Evolutionary conservation across 345 rosid species (phyloP), one percentile per base, ranked within the genome.

Genomic region (Moricandia moricandioides): DNA sequence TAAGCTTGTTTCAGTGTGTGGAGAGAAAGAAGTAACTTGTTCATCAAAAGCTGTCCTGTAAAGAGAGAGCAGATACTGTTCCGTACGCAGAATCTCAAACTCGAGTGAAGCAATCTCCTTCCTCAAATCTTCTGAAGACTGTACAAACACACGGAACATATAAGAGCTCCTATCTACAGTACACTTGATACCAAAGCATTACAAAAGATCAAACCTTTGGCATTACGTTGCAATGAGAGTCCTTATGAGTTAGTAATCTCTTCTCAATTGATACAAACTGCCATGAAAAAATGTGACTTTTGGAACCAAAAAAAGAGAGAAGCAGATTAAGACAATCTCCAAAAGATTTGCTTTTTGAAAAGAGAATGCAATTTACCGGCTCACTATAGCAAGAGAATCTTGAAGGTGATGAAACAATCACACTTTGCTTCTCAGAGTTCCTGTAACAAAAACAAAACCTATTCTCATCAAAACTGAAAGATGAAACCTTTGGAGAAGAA

Each of bases 91-190:
- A 73, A 90, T 92, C 66, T 92, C 88, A 67, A 80, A 72, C 86
- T 92, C 96, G 16, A 90, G 88, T 14, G 75, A 61, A n/a, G 86
- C 90, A 61, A 92, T 88, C 78, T 92, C 96, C 60, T 82, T 83
- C 82, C 77, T 89, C 78, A 92, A 81, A 70, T 84, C 91, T 58
- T 72, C 81, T 65, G 86, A 77, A 67, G 96, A 85, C 96, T 90
- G 73, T 81, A 84, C 83, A 83, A 35, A n/a, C 27, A 21, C 26
- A 43, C 51, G 62, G 0, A 63, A 65, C 62, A 70, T 55, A 62
- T 54, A 62, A 12, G 16, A 69, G 11, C 27, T 21, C 4, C 1
- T 9, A 33, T 39, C 43, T 39, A 61, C 1, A 33, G 4, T 16
- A 31, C 29, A 66, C 37, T 47, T 58, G n/a, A 9, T 52, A 52